Percentiles rank a stretch among this genome's conserved stretches.
phyloP scores from a whole-genome alignment of 179 eudicot species.

The Monotropa hypopitys region DNA sequence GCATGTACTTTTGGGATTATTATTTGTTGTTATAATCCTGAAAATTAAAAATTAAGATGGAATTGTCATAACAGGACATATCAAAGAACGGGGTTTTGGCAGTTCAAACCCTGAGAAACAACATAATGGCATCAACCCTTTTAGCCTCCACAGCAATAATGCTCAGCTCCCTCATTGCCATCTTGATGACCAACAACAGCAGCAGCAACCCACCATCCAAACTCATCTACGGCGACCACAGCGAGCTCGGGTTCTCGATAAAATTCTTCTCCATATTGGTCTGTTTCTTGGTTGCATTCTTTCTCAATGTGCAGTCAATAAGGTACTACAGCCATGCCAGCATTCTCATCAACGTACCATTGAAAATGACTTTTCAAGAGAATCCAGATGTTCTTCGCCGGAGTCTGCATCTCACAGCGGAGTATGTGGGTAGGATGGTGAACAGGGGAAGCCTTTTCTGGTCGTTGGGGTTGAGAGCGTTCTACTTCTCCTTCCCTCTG shows the following conservation, averaged over 20 bases:
- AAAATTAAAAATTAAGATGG: background rate
- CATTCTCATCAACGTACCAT: conserved; percentile 78
- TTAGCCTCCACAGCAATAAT: conserved; percentile 81
- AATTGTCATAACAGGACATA: conserved; percentile 32
- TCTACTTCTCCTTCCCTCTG: conserved; percentile 79
- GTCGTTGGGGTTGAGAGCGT: conserved; percentile 80
- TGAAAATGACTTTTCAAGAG: conserved; percentile 13
- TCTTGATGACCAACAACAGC: conserved; percentile 42
- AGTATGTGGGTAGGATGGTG: conserved; percentile 54
- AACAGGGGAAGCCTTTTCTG: conserved; percentile 86
- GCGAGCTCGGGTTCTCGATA: conserved; percentile 36
- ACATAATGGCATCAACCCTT: conserved; percentile 94
- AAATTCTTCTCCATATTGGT: conserved; percentile 71
- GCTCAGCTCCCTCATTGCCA: conserved; percentile 78
- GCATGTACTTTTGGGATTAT: background rate
- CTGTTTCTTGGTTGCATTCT: conserved; percentile 68
- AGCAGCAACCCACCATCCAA: conserved; percentile 10
- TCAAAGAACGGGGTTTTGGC: conserved; percentile 58
- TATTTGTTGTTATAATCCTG: background rate
- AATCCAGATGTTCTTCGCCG: background rate
- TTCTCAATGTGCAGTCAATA: conserved; percentile 71
- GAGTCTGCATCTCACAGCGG: conserved; percentile 23
- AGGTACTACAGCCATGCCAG: conserved; percentile 88
- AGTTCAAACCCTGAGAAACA: conserved; percentile 87
- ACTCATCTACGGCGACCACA: conserved; percentile 37